These are phyloP conservation scores for Cryphonectria radicalis DNA, from an alignment of 2,329 filamentous ascomycete species.

Conservation along the genomic window DNA sequence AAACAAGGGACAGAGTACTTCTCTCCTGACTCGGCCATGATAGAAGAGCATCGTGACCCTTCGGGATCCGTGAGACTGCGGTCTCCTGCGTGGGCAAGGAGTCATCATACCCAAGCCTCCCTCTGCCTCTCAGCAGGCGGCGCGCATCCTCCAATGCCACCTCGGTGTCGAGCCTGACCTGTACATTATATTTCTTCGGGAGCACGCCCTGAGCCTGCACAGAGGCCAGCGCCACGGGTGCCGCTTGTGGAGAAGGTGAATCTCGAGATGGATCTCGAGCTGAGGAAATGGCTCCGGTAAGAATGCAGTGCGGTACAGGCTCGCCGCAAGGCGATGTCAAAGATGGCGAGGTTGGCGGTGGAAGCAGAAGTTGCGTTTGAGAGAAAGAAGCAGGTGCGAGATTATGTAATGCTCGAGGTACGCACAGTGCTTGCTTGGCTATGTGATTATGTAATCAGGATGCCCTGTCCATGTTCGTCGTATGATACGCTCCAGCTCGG, in stretches of 20 bases:
- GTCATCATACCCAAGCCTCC: neutral
- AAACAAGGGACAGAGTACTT: neutral
- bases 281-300: neutral
- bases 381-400: neutral
- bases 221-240: neutral
- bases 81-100: neutral
- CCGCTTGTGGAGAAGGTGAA: neutral
- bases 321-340: neutral
- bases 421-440: neutral
- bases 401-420: neutral
- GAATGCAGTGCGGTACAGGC: neutral
- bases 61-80: neutral
- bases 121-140: neutral
- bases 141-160: neutral
- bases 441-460: neutral
- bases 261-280: neutral
- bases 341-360: neutral
- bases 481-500: neutral
- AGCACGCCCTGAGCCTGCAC: neutral
- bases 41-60: neutral
- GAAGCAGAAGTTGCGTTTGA: neutral
- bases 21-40: neutral
- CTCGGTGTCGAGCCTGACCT: neutral
- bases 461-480: neutral
- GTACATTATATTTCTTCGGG: neutral